Conservation (phyloP, 345 rosid genomes). For the Aethionema arabicum region DNA sequence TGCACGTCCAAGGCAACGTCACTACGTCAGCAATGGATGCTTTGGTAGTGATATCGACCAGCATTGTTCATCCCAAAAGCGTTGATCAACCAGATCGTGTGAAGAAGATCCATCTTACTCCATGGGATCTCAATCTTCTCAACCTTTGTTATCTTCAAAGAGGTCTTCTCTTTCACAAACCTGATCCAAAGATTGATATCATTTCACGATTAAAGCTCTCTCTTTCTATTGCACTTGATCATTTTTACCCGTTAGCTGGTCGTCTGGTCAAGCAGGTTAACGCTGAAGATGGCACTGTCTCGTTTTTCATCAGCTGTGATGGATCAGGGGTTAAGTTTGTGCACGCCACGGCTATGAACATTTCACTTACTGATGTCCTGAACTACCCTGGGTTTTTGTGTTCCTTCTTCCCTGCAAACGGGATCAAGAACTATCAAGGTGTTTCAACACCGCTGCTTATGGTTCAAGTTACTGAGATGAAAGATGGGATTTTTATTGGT, state of each 20-base stretch:
- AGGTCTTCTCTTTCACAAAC: slow-evolving; percentile 37
- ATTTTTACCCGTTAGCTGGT: slow-evolving; percentile 44
- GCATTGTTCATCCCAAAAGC: too few relatives aligned
- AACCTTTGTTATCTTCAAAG: slow-evolving; percentile 39
- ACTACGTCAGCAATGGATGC: too few relatives aligned
- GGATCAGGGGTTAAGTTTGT: slow-evolving; percentile 44
- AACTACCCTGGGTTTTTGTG: slow-evolving; percentile 7
- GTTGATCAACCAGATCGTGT: background rate
- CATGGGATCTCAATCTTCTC: slow-evolving; percentile 41
- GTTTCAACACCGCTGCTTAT: slow-evolving; percentile 40
- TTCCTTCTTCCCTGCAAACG: slow-evolving; percentile 48
- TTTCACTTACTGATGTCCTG: slow-evolving; percentile 34
- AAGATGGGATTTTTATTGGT: slow-evolving; percentile 46
- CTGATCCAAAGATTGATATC: slow-evolving; percentile 18
- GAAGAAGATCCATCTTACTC: slow-evolving; percentile 35
- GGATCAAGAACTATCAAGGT: slow-evolving; percentile 35
- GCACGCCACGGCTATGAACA: slow-evolving; percentile 38
- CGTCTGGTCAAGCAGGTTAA: slow-evolving; percentile 36
- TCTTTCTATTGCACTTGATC: slow-evolving; percentile 38
- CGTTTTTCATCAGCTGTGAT: slow-evolving; percentile 43
- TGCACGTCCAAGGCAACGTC: too few relatives aligned
- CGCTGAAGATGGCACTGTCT: slow-evolving; percentile 28
- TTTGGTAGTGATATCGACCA: too few relatives aligned
- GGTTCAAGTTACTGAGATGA: slow-evolving; percentile 50
- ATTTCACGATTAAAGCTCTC: slow-evolving; percentile 35